These are phyloP conservation scores for Verbena officinalis DNA, from an alignment of 257 asterid genomes.

Conservation along the genomic window DNA sequence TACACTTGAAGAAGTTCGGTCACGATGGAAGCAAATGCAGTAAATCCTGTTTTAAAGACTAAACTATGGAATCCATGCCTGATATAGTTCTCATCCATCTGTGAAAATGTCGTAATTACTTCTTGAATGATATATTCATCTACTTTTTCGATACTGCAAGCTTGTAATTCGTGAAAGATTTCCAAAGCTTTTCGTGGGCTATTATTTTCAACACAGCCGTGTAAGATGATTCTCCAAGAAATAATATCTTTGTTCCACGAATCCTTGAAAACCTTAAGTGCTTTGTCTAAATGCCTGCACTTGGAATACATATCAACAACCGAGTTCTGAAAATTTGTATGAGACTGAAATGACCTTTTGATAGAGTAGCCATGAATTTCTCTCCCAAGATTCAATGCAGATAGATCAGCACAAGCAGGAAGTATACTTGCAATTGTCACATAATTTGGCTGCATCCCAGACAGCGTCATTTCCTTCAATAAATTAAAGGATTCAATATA, in stretches of 20 bases:
- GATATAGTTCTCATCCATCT: slow-evolving; percentile 34
- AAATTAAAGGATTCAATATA: slow-evolving; percentile 50
- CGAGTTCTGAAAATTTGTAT: slow-evolving; percentile 51
- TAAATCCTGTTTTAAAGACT: slow-evolving; percentile 56
- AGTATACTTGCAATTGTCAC: slow-evolving; percentile 59
- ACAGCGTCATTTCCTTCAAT: slow-evolving; percentile 51
- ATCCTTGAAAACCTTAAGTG: slow-evolving; percentile 46
- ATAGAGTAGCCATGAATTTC: slow-evolving; percentile 71
- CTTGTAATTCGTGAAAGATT: slow-evolving; percentile 52
- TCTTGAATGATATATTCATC: slow-evolving; percentile 57
- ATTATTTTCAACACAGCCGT: slow-evolving; percentile 52
- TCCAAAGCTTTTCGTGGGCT: slow-evolving; percentile 44
- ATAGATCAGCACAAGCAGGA: slow-evolving; percentile 70
- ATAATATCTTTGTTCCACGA: slow-evolving; percentile 63
- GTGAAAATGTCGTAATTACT: slow-evolving; percentile 53
- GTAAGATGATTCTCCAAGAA: slow-evolving; percentile 76
- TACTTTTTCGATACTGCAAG: slow-evolving; percentile 35
- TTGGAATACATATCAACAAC: slow-evolving; percentile 68
- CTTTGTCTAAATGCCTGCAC: slow-evolving; percentile 51
- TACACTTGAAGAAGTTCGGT: slow-evolving; percentile 72
- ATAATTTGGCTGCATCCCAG: slow-evolving; percentile 56
- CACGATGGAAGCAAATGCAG: slow-evolving; percentile 38
- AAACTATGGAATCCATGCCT: slow-evolving; percentile 59
- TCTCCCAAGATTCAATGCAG: slow-evolving; percentile 54
- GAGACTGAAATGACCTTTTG: slow-evolving; percentile 37